A percentile compares a stretch with the other conserved stretches of the same genome.
Conservation (phyloP, 2,329 filamentous ascomycete genomes). For the Botrytis aclada region DNA sequence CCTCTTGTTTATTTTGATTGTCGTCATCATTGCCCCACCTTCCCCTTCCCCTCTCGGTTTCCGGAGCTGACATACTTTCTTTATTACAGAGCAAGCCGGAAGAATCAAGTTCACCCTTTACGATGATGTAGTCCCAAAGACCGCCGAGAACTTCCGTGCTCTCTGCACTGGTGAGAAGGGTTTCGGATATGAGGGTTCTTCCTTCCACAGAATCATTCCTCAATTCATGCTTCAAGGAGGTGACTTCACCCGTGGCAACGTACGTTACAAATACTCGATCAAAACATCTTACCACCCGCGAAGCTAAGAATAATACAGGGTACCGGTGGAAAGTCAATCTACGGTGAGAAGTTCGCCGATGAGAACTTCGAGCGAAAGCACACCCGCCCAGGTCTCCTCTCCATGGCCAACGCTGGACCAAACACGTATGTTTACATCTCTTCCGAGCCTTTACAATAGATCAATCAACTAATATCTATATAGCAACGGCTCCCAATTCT, state of each 20-base stretch:
- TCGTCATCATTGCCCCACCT: slow-evolving; percentile 23
- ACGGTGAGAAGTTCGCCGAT: slow-evolving; percentile 89
- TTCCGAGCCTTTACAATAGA: slow-evolving; percentile 63
- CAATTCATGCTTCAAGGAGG: slow-evolving; percentile 95
- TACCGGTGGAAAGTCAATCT: slow-evolving; percentile 86
- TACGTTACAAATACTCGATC: slow-evolving; percentile 46
- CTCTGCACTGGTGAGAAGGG: slow-evolving; percentile 84
- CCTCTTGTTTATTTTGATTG: slow-evolving; percentile 25
- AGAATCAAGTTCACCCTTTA: slow-evolving; percentile 88
- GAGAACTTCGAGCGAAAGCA: slow-evolving; percentile 86
- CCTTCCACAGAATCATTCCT: slow-evolving; percentile 91
- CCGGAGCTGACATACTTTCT: slow-evolving; percentile 30
- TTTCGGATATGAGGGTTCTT: slow-evolving; percentile 76
- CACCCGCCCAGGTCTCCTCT: slow-evolving; percentile 72
- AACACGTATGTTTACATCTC: slow-evolving; percentile 71
- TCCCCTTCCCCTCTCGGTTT: slow-evolving; percentile 17
- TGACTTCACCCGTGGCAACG: slow-evolving; percentile 91
- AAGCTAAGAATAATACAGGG: slow-evolving; percentile 67
- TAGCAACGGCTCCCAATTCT: slow-evolving; percentile 98
- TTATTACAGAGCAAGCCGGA: slow-evolving; percentile 57
- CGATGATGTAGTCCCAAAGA: slow-evolving; percentile 79
- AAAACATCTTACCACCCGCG: slow-evolving; percentile 35
- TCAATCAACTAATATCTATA: slow-evolving; percentile 40
- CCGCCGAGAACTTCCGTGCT: slow-evolving; percentile 91
- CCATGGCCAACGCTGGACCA: slow-evolving; percentile 92